Evolutionary conservation across 225 moss, liverwort and hornwort genomes (phyloP).

Genomic region (Lunularia cruciata): DNA sequence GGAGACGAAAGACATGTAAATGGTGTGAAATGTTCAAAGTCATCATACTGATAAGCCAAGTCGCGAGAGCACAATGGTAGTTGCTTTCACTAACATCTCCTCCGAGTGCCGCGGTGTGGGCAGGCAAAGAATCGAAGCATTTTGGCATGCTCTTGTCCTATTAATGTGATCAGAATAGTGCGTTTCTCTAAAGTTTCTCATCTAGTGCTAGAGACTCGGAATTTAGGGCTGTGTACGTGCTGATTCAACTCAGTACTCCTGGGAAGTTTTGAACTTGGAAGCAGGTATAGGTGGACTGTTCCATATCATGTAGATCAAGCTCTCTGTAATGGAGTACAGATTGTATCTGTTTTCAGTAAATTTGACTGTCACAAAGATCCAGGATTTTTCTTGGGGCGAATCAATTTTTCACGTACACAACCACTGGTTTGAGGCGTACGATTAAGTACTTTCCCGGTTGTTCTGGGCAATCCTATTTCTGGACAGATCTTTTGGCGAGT

Average conservation of each 20-base stretch:
- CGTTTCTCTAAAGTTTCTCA: slow-evolving; percentile 13
- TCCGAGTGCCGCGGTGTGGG: slow-evolving; percentile 24
- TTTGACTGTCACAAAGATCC: slow-evolving; percentile 21
- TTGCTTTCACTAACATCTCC: slow-evolving; percentile 14
- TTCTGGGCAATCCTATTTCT: too few relatives aligned
- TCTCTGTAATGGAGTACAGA: slow-evolving; percentile 23
- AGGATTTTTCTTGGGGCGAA: slow-evolving; percentile 14
- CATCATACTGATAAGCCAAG: slow-evolving; percentile 16
- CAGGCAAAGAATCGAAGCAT: slow-evolving; percentile 24
- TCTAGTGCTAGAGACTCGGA: slow-evolving; percentile 21
- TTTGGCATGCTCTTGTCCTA: slow-evolving; percentile 15
- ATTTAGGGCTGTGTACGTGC: slow-evolving; percentile 20
- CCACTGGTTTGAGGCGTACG: too few relatives aligned
- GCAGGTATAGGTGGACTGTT: slow-evolving; percentile 28
- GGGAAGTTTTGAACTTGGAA: slow-evolving; percentile 32
- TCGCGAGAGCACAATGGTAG: slow-evolving; percentile 9
- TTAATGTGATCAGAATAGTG: slow-evolving; percentile 21
- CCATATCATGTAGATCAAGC: slow-evolving; percentile 28
- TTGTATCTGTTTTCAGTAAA: slow-evolving; percentile 34
- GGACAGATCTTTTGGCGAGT: too few relatives aligned
- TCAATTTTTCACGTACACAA: too few relatives aligned
- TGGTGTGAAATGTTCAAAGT: slow-evolving; percentile 13
- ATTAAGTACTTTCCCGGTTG: too few relatives aligned
- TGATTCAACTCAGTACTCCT: slow-evolving; percentile 23
- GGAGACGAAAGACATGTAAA: slow-evolving; percentile 9